Evolutionary conservation across 495 filamentous ascomycete species (phyloP), one percentile per base, ranked within the genome.

Genomic region (Venustampulla echinocandica): DNA sequence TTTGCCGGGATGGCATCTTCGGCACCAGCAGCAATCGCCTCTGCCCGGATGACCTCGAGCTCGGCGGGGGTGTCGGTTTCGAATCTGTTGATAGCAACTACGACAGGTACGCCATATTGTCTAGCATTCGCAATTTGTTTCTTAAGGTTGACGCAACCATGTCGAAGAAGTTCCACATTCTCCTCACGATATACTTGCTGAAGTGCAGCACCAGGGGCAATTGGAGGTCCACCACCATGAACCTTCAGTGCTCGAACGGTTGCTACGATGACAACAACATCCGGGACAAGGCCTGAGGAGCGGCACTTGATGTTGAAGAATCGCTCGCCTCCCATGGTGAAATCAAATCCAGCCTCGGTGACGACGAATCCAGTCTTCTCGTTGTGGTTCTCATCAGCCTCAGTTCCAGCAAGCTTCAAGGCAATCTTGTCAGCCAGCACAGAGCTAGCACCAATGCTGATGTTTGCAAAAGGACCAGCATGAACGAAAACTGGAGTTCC

Each of bases 291-390:
- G 15, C 92, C 92, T 13, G 88, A 95, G 23, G 87, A 87, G 36
- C 92, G 82, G 70, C 92, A 97, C 75, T 98, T 98, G 69, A 98
- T 97, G 69, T 98, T 96, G 80, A 98, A 96, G 75, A 98, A 98
- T 22, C 92, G 84, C 74, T 98, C 92, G 42, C 92, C 92, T 49
- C 92, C 92, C 92, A 98, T 98, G 41, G 92, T 96, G 68, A 98
- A 98, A 64, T 98, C 92, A 64, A 98, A 98, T 7, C 92, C 92
- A 36, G 92, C 90, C 65, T 98, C 92, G 9, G 92, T 98, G 41
- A 98, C 81, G n/a, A 95, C 90, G 47, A 92, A 96, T 6, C 92
- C 92, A 11, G 84, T 77, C 71, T 93, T 94, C 56, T 80, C 70
- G 22, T 81, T 69, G 56, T 88, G 79, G 55, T 92, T 77, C 69